Evolutionary conservation across 192 early-diverging fungal species (phyloP).

Genomic region (Entomortierella parvispora): DNA sequence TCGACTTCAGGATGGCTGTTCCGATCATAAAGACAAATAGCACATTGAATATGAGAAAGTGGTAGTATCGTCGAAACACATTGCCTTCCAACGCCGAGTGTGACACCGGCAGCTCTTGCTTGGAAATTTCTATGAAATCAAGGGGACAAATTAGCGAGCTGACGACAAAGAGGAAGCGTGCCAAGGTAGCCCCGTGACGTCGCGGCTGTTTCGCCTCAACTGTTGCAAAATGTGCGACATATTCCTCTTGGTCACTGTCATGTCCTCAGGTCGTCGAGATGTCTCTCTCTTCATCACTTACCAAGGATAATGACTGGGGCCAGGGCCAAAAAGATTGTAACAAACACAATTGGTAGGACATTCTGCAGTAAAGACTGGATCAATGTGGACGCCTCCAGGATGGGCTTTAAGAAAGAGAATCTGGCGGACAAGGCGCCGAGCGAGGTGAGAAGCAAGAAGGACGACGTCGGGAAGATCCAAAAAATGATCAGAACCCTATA

Average conservation of each 20-base stretch:
- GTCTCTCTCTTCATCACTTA: conserved; percentile 19
- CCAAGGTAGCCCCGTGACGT: no score
- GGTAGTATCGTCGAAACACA: conserved; percentile 65
- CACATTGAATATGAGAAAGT: conserved; percentile 72
- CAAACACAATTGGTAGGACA: conserved; percentile 67
- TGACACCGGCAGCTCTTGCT: conserved; percentile 64
- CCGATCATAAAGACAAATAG: conserved; percentile 70
- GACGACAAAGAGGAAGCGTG: background rate
- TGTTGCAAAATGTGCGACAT: background rate
- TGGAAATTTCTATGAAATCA: conserved; percentile 60
- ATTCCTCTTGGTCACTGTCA: background rate
- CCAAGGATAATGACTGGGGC: conserved; percentile 66
- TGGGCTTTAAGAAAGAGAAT: conserved; percentile 57
- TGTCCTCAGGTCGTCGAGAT: background rate
- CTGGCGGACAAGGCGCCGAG: conserved; percentile 58
- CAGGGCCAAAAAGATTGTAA: conserved; percentile 61
- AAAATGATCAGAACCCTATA: conserved; percentile 68
- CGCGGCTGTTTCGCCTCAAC: no score
- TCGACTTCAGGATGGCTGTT: conserved; percentile 62
- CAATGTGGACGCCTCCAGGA: conserved; percentile 54
- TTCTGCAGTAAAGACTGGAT: conserved; percentile 61
- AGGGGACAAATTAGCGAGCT: background rate
- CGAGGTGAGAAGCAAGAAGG: conserved; percentile 65
- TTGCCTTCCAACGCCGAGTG: conserved; percentile 67
- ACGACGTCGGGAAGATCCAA: conserved; percentile 71